Evolutionary conservation across 1,284 basidiomycete genomes (phyloP).

Genomic region (Ustilago curta): DNA sequence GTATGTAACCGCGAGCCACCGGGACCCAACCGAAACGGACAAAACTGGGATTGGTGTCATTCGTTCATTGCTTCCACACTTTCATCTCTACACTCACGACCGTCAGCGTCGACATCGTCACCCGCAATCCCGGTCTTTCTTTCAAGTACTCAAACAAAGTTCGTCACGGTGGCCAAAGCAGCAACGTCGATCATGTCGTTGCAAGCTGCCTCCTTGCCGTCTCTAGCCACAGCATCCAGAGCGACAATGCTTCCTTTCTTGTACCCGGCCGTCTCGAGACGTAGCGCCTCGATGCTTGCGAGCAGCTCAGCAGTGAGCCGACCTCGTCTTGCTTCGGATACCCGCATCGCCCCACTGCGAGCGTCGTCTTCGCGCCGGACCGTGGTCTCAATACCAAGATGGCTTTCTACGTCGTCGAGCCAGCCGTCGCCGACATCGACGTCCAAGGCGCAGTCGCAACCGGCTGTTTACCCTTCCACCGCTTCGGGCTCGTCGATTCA

Average conservation of each 20-base stretch:
- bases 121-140: too few species aligned
- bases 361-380: slow-evolving; percentile 20
- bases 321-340: slow-evolving; percentile 1
- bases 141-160: not conserved
- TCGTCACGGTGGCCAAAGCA: not conserved
- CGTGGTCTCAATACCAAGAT: not conserved
- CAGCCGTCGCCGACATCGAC: slow-evolving; percentile 21
- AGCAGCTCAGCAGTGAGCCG: slow-evolving; percentile 1
- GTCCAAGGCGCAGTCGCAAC: slow-evolving; percentile 16
- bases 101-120: not conserved
- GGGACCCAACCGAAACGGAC: slow-evolving; percentile 2
- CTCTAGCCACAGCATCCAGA: slow-evolving; percentile 16
- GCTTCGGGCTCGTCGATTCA: slow-evolving; percentile 5
- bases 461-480: slow-evolving; percentile 8
- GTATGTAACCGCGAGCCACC: slow-evolving; percentile 20
- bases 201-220: slow-evolving; percentile 10
- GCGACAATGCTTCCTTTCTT: slow-evolving; percentile 37
- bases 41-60: slow-evolving; percentile 25
- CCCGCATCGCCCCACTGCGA: slow-evolving; percentile 1
- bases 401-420: slow-evolving; percentile 16
- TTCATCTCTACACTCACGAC: slow-evolving; percentile 10
- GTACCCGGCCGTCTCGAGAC: slow-evolving; percentile 26
- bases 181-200: slow-evolving; percentile 12
- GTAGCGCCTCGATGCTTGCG: slow-evolving; percentile 10
- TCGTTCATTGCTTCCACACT: not conserved